A percentile compares a stretch with the other conserved stretches of the same genome.
These are phyloP conservation scores for Cryptococcus depauperatus DNA, from an alignment of 1,284 basidiomycete species.

Conservation along the genomic window DNA sequence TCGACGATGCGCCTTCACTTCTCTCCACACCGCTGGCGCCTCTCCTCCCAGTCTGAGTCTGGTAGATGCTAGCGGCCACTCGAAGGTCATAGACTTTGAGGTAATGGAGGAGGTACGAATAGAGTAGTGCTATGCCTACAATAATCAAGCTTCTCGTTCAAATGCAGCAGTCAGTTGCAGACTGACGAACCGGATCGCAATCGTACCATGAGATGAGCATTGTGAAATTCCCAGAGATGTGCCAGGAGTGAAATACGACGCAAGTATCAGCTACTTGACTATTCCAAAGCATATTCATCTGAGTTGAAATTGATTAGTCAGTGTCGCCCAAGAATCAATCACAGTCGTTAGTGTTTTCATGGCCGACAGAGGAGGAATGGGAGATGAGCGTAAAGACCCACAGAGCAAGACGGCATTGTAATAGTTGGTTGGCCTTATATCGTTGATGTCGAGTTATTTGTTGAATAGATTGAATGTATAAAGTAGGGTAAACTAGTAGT, in stretches of 20 bases:
- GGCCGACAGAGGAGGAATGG: no score
- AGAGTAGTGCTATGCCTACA: conserved; percentile 33
- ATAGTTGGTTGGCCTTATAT: no score
- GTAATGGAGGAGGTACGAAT: conserved; percentile 34
- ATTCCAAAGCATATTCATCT: conserved; percentile 48
- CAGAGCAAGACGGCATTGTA: conserved; percentile 17
- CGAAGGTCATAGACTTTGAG: conserved; percentile 29
- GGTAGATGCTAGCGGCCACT: conserved; percentile 25
- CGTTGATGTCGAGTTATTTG: no score
- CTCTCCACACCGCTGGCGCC: conserved; percentile 2
- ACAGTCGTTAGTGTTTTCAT: no score
- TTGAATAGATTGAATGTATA: no score
- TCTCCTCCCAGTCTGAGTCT: conserved; percentile 11
- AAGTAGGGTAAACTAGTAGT: no score
- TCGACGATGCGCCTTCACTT: conserved; percentile 1
- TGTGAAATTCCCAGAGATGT: conserved; percentile 30
- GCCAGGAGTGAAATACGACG: conserved; percentile 42
- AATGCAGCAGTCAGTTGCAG: not conserved
- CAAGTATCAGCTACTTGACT: conserved; percentile 38
- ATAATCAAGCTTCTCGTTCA: conserved; percentile 26
- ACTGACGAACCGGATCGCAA: not conserved
- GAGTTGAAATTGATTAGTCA: not conserved
- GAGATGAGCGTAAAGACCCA: conserved; percentile 6
- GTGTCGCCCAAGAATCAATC: no score
- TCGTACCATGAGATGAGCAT: conserved; percentile 43